These are phyloP conservation scores for Triticum monococcum DNA, from an alignment of 176 grass and related monocot species.

Conservation along the genomic window DNA sequence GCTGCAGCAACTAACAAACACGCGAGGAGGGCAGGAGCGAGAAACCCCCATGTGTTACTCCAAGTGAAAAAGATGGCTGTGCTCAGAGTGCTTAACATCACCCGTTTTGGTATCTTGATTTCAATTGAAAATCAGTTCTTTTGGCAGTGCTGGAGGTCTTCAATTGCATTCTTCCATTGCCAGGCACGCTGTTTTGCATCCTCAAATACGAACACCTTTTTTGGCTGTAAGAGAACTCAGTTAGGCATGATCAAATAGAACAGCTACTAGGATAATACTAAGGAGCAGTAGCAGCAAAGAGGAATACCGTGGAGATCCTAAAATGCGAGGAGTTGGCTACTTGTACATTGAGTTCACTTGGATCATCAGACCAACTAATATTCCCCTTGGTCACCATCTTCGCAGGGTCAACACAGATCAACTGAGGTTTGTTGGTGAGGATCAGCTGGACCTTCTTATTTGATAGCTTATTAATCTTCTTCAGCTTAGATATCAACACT, in stretches of 20 bases:
- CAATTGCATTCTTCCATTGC: conserved; percentile 97
- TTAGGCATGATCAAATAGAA: background rate
- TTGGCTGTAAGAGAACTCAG: conserved; percentile 61
- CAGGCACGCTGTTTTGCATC: conserved; percentile 80
- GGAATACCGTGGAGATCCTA: conserved; percentile 79
- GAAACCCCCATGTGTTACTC: background rate
- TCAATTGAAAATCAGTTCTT: conserved; percentile 41
- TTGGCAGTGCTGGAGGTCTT: conserved; percentile 71
- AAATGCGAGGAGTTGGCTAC: conserved; percentile 78
- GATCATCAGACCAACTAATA: conserved; percentile 81
- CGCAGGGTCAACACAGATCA: conserved; percentile 88
- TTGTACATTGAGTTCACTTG: conserved; percentile 73
- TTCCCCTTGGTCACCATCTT: conserved; percentile 81
- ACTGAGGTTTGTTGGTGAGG: conserved; percentile 89
- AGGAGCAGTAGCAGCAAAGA: background rate
- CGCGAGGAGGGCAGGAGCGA: background rate
- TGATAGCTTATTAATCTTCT: conserved; percentile 94
- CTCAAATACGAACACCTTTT: conserved; percentile 87
- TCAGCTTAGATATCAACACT: conserved; percentile 92
- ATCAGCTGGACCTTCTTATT: conserved; percentile 97
- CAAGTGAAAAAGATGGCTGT: conserved; percentile 2
- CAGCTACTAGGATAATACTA: conserved; percentile 10
- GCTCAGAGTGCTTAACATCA: conserved; percentile 8
- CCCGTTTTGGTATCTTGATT: conserved; percentile 22
- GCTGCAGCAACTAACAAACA: conserved; percentile 2